Conservation (phyloP, 116 monocot species). For the Dioscorea cayenensis region DNA sequence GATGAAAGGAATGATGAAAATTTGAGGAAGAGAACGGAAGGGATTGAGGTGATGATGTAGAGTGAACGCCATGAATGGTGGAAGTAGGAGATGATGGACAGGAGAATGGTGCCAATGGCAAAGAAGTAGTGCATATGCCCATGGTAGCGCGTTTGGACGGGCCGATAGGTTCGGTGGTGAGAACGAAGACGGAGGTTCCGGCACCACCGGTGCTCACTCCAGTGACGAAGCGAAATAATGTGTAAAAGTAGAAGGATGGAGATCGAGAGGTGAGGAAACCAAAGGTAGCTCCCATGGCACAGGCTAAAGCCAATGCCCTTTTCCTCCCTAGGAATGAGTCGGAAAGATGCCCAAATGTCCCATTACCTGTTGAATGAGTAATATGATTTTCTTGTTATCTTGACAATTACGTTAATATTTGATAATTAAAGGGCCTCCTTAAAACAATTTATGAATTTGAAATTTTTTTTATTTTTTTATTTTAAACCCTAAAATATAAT, state of each 20-base stretch:
- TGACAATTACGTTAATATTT: too few relatives aligned
- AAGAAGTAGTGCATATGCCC: slow-evolving; percentile 67
- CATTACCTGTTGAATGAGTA: slow-evolving; percentile 38
- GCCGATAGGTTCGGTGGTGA: slow-evolving; percentile 80
- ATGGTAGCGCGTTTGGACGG: slow-evolving; percentile 44
- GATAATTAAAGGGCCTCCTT: too few relatives aligned
- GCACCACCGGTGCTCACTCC: slow-evolving; percentile 81
- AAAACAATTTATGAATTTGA: too few relatives aligned
- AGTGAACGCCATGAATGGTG: slow-evolving; percentile 17
- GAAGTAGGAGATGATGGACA: slow-evolving; percentile 16
- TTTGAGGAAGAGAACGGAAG: slow-evolving; percentile 29
- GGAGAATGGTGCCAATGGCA: slow-evolving; percentile 37
- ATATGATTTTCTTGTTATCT: too few relatives aligned
- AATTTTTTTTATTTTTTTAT: too few relatives aligned
- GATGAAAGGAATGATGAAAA: slow-evolving; percentile 43
- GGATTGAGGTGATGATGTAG: slow-evolving; percentile 28
- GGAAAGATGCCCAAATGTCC: slow-evolving; percentile 74
- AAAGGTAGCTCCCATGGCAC: slow-evolving; percentile 21
- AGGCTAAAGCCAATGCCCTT: slow-evolving; percentile 38
- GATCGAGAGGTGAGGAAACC: background rate
- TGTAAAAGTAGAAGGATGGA: background rate
- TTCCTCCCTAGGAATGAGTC: slow-evolving; percentile 76
- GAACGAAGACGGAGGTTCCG: slow-evolving; percentile 14
- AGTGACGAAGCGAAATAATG: background rate
- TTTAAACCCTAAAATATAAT: too few relatives aligned